phyloP scores from a whole-genome alignment of 306 rosid species.

The Cercis canadensis region DNA sequence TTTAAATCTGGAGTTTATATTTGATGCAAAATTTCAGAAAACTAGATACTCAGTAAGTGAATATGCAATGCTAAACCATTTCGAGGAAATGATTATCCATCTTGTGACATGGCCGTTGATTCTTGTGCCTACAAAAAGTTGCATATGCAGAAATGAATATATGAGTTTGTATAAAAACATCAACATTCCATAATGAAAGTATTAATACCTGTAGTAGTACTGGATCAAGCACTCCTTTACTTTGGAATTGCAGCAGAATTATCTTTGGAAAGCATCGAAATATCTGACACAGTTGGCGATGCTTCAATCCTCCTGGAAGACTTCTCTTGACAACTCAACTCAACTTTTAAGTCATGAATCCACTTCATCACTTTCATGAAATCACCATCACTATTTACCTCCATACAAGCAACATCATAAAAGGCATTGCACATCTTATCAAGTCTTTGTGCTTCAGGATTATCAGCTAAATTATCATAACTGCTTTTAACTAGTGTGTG shows the following conservation, averaged over 20 bases:
- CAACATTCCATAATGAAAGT: neutral
- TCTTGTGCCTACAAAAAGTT: constrained; percentile 5
- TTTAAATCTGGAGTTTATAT: neutral
- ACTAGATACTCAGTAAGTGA: neutral
- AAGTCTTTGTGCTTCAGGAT: constrained; percentile 23
- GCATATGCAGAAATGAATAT: neutral
- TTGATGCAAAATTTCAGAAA: neutral
- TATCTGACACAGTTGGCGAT: neutral
- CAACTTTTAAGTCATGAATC: constrained; percentile 23
- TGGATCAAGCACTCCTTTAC: constrained; percentile 21
- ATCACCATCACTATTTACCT: constrained; percentile 19
- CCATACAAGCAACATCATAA: constrained; percentile 28
- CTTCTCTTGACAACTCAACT: constrained; percentile 12
- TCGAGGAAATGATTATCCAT: neutral
- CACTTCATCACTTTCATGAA: constrained; percentile 31
- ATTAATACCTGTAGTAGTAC: neutral
- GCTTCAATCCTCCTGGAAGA: constrained; percentile 17
- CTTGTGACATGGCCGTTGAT: neutral
- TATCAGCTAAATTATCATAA: constrained; percentile 18
- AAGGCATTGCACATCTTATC: constrained; percentile 34
- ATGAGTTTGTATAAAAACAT: neutral
- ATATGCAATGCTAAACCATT: constrained; percentile 13
- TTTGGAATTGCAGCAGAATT: neutral
- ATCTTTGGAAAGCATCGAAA: constrained; percentile 14
- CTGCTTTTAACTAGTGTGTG: constrained; percentile 29